Conservation (phyloP, 1,139 yeast genomes). For the Magnusiomyces clavatus region DNA sequence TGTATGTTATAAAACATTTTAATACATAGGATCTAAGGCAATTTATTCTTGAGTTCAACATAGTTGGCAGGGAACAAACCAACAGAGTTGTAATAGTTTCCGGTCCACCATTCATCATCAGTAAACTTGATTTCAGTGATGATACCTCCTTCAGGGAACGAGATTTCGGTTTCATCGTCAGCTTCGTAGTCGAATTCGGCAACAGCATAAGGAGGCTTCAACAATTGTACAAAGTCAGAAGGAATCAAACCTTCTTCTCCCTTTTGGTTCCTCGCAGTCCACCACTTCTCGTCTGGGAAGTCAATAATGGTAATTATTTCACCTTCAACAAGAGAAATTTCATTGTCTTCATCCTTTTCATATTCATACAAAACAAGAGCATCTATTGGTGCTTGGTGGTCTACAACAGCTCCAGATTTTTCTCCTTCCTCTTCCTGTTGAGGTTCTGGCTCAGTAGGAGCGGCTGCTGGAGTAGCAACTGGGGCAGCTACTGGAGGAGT, state of each 20-base stretch:
- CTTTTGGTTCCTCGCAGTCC: constrained; percentile 59
- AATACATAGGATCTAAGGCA: background rate
- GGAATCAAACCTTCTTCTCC: constrained; percentile 73
- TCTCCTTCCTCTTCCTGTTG: constrained; percentile 15
- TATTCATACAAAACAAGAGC: constrained; percentile 59
- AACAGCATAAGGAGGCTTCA: constrained; percentile 47
- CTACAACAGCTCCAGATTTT: constrained; percentile 15
- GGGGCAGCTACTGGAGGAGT: constrained; percentile 10
- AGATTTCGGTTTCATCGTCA: constrained; percentile 81
- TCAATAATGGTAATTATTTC: constrained; percentile 59
- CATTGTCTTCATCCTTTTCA: constrained; percentile 70
- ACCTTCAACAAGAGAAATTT: constrained; percentile 57
- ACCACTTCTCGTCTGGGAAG: constrained; percentile 73
- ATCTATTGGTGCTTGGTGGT: constrained; percentile 15
- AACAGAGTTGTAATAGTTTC: constrained; percentile 64
- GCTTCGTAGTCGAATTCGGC: constrained; percentile 87
- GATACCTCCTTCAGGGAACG: constrained; percentile 72
- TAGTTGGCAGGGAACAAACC: constrained; percentile 91
- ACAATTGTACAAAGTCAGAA: constrained; percentile 49
- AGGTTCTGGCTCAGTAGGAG: constrained; percentile 16
- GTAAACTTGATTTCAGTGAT: constrained; percentile 79
- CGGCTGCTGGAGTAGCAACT: constrained; percentile 14
- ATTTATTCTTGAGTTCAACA: constrained; percentile 42
- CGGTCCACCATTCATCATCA: constrained; percentile 97
- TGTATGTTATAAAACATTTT: background rate